phyloP scores from a whole-genome alignment of 208 protist species.

The Acanthamoeba lugdunensis region DNA sequence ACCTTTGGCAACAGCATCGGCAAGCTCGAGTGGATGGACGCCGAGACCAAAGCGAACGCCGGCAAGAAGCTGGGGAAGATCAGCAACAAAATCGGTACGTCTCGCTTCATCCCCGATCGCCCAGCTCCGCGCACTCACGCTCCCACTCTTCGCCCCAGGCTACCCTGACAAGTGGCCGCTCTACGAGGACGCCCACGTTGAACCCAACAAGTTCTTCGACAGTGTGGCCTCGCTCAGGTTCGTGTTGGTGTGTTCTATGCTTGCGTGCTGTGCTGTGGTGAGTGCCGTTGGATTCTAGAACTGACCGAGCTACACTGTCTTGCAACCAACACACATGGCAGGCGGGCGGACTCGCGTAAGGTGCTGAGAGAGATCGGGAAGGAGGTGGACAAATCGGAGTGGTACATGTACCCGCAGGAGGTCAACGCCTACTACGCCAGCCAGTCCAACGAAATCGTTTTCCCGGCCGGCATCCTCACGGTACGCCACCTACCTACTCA shows the following conservation, averaged over 20 bases:
- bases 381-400: constrained; percentile 34
- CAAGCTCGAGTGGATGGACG: constrained; percentile 59
- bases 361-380: not conserved
- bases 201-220: constrained; percentile 57
- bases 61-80: constrained; percentile 40
- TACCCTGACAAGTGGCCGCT: constrained; percentile 64
- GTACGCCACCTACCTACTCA: not conserved
- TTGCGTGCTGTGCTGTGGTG: no score
- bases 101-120: not conserved
- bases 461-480: constrained; percentile 66
- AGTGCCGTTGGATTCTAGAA: no score
- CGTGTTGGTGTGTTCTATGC: not conserved
- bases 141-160: not conserved
- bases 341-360: not conserved
- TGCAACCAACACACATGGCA: no score
- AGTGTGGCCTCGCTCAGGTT: not conserved
- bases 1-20: constrained; percentile 10
- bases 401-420: constrained; percentile 69
- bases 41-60: constrained; percentile 1
- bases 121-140: not conserved
- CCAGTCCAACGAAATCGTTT: constrained; percentile 69
- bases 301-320: no score
- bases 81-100: constrained; percentile 17
- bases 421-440: constrained; percentile 63
- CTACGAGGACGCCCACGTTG: constrained; percentile 40